Evolutionary conservation across 2,329 filamentous ascomycete species (phyloP), one percentile per base, ranked within the genome.

Genomic region (Claviceps arundinis): DNA sequence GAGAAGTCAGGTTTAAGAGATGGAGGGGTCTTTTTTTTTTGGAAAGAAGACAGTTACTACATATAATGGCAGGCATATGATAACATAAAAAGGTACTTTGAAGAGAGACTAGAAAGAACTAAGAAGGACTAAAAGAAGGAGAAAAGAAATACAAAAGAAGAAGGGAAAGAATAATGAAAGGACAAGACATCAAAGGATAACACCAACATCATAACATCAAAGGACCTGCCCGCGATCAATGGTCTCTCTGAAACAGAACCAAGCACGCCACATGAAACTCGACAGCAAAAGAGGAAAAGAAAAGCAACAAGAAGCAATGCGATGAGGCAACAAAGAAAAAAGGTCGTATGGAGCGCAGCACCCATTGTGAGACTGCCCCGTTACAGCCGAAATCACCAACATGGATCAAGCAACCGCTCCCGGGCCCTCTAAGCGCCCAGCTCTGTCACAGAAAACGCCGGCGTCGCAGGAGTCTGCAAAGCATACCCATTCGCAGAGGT

Each of bases 381-480:
- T 30, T 9, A 30, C 26, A 30, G 26, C 26, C 26, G 7, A 30
- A 30, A 30, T 30, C 26, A 30, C 26, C 26, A 30, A 30, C 26
- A 9, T 30, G 26, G 26, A 30, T 30, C 26, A 30, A 30, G 26
- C 2, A 30, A n/a, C 19, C n/a, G 22, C 24, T 8, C 6, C 22
- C 26, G 16, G n/a, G n/a, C 37, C 30, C 37, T 43, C 60, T 30
- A 68, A 45, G 64, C 63, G 37, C 65, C 66, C 44, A 69, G 53
- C 48, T 69, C 67, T 52, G 61, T 65, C n/a, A 68, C 65, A 9
- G 67, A 62, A 51, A 69, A 66, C 7, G 64, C 62, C 6, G 66
- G 66, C 11, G 65, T 67, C 6, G 65, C 63, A 8, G 68, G 65
- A 7, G 68, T 65, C 54, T 70, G 69, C 19, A 70, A 59, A 14